Evolutionary conservation across 768 basidiomycete species (phyloP), one percentile per base, ranked within the genome.

Genomic region (Naganishia vaughanmartiniae): DNA sequence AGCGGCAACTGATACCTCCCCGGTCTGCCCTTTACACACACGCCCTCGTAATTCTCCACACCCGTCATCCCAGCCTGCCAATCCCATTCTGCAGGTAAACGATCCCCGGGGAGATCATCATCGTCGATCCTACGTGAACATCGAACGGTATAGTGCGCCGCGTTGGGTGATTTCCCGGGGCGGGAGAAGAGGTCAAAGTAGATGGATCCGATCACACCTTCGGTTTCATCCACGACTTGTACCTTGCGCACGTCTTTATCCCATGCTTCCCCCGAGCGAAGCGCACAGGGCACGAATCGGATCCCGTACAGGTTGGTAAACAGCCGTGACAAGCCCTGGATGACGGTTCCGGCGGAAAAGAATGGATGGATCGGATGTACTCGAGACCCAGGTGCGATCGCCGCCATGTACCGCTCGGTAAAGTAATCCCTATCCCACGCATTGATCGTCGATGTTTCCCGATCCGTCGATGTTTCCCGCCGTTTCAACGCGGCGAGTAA

Each of bases 361-460:
- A 80, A 84, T 0, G 83, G 79, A 87, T 72, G 92, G 83, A 72
- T 90, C 82, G 80, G 90, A 83, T 68, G 90, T 87, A 31, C 65
- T 6, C 74, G 67, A 0, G 75, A 60, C 0, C 73, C 72, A 2
- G 92, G 89, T 5, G 78, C 58, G 15, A 76, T 66, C 1, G 73
- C 70, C 54, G 72, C 42, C 21, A 75, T 53, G 28, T 77, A 73
- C 30, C 73, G 73, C 39, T 81, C 78, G 69, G 91, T 90, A 80
- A 93, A 97, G 79, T 89, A 95, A 74, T 97, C 94, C 74, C 93
- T 86, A 82, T 98, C 96, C 96, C 96, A 99, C n/a, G 93, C 89
- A 73, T 95, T 87, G 63, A 98, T 87, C 26, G 84, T 81, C 0
- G 15, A 0, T 84, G 82, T 1, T 87, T 84, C 26, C 83, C 81